Percentiles rank a stretch among this genome's conserved stretches.
These are phyloP conservation scores for Fusarium liriodendri DNA, from an alignment of 2,329 filamentous ascomycete species.

Conservation along the genomic window DNA sequence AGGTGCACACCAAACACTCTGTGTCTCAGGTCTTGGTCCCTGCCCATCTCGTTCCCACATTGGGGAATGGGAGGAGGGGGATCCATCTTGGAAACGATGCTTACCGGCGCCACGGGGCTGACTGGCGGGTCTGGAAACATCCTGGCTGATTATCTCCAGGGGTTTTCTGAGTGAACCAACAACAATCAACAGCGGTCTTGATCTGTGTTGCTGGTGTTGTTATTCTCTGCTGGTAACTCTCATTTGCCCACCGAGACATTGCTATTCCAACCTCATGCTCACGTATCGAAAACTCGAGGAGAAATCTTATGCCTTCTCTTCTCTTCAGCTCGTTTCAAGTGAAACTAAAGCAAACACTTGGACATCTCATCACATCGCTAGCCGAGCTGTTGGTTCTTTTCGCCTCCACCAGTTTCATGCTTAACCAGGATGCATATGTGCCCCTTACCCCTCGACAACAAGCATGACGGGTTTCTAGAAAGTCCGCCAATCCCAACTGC, in stretches of 20 bases:
- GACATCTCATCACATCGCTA: not conserved
- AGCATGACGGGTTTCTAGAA: constrained; percentile 8
- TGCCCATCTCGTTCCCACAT: not conserved
- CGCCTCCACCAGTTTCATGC: constrained; percentile 18
- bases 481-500: constrained; percentile 25
- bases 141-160: constrained; percentile 4
- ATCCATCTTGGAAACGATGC: not conserved
- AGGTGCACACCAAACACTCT: constrained; percentile 5
- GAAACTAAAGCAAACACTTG: constrained; percentile 8
- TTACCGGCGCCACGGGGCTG: constrained; percentile 4
- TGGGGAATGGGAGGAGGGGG: not conserved
- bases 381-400: not conserved
- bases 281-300: not conserved
- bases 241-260: not conserved
- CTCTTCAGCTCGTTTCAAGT: constrained; percentile 9
- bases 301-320: not conserved
- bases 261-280: not conserved
- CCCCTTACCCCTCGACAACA: constrained; percentile 7
- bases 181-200: not conserved
- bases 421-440: constrained; percentile 1
- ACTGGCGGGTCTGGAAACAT: constrained; percentile 18
- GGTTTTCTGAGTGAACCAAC: not conserved
- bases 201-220: not conserved
- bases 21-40: constrained; percentile 23
- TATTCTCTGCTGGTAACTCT: not conserved